phyloP scores from a whole-genome alignment of 73 alveolate genomes.

The Tetrahymena elliotti region DNA sequence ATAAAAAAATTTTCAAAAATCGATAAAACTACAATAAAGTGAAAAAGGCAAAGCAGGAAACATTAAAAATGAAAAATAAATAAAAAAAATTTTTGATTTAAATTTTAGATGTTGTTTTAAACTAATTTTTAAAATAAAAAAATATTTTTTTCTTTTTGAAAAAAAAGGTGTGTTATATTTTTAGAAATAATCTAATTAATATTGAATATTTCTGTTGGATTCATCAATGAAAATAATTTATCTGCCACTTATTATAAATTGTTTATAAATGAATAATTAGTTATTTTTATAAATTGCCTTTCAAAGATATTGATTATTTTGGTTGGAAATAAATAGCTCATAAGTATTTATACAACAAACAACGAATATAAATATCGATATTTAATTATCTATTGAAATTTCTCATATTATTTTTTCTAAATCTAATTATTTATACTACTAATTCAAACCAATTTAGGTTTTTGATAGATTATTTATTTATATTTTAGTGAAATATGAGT shows the following conservation, averaged over 20 bases:
- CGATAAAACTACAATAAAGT: too few species aligned
- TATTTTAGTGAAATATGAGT: not conserved
- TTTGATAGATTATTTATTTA: not conserved
- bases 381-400: not conserved
- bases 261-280: not conserved
- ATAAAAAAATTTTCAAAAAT: too few species aligned
- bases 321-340: not conserved
- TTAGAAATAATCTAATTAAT: not conserved
- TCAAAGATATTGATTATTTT: not conserved
- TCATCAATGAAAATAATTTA: not conserved
- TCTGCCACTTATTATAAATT: not conserved
- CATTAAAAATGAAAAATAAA: too few species aligned
- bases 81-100: too few species aligned
- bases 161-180: too few species aligned
- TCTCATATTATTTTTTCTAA: too few species aligned
- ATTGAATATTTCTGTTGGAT: not conserved
- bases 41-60: too few species aligned
- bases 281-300: not conserved
- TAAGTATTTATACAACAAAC: not conserved
- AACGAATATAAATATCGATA: not conserved
- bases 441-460: not conserved
- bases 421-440: not conserved
- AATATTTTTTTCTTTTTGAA: too few species aligned
- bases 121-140: too few species aligned
- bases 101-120: too few species aligned